Evolutionary conservation across 2,329 filamentous ascomycete genomes (phyloP).

Genomic region (Alternaria brassicicola): DNA sequence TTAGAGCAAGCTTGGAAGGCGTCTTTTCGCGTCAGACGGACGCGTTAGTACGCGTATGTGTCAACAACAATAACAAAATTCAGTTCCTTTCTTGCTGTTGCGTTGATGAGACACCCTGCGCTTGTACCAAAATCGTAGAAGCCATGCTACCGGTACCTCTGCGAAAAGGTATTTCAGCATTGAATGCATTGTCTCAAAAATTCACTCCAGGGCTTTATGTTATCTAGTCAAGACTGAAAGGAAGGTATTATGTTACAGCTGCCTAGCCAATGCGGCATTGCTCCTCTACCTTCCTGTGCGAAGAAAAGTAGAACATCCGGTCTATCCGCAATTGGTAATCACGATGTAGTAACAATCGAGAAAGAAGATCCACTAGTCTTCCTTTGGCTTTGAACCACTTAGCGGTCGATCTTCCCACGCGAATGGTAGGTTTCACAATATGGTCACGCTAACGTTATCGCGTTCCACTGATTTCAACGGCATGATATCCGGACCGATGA

Average conservation of each 20-base stretch:
- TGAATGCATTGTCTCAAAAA: not conserved
- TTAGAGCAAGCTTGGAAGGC: not conserved
- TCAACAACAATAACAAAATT: not conserved
- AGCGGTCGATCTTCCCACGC: not conserved
- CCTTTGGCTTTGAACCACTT: not conserved
- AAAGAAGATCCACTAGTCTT: not conserved
- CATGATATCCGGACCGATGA: not conserved
- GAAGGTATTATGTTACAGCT: not conserved
- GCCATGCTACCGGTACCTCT: not conserved
- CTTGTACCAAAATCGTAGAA: not conserved
- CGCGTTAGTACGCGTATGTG: not conserved
- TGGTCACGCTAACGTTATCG: constrained; percentile 13
- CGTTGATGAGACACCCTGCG: not conserved
- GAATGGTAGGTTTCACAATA: not conserved
- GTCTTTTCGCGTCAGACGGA: not conserved
- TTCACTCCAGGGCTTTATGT: not conserved
- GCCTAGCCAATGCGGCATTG: not conserved
- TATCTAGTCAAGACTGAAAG: not conserved
- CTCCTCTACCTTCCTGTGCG: not conserved
- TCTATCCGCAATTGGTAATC: not conserved
- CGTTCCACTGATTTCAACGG: constrained; percentile 3
- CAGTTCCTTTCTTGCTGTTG: not conserved
- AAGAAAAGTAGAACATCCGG: not conserved
- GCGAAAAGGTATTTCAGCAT: not conserved
- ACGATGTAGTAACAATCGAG: not conserved